These are phyloP conservation scores for Mycena latifolia DNA, from an alignment of 768 basidiomycete genomes.

Conservation along the genomic window DNA sequence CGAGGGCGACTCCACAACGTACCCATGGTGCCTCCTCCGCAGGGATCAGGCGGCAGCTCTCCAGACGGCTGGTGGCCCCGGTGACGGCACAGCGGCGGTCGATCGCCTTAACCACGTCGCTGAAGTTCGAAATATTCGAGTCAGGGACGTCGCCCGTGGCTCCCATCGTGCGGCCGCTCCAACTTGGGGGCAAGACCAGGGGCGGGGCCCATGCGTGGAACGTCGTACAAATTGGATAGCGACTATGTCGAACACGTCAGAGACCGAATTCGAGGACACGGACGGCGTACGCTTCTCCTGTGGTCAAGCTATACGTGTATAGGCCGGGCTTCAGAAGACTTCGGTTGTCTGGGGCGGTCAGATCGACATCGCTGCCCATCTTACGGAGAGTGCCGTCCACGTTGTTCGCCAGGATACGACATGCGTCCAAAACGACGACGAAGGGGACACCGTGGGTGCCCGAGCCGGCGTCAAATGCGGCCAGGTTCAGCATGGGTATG, in stretches of 20 bases:
- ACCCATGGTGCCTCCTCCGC: neutral
- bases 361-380: neutral
- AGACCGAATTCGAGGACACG: neutral
- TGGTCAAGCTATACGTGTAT: slow-evolving; percentile 10
- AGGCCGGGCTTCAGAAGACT: slow-evolving; percentile 5
- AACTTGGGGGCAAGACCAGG: neutral
- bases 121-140: neutral
- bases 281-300: slow-evolving; percentile 9
- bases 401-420: slow-evolving; percentile 22
- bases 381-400: neutral
- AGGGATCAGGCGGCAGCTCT: slow-evolving; percentile 16
- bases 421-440: slow-evolving; percentile 14
- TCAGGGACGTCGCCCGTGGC: neutral
- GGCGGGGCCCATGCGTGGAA: slow-evolving; percentile 16
- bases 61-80: slow-evolving; percentile 3
- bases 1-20: neutral
- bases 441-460: slow-evolving; percentile 12
- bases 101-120: neutral
- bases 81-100: slow-evolving; percentile 25
- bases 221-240: slow-evolving; percentile 15
- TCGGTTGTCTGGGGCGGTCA: neutral
- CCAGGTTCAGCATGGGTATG: neutral
- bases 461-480: neutral
- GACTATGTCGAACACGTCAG: slow-evolving; percentile 4
- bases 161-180: slow-evolving; percentile 14